Percentiles rank a stretch among this genome's conserved stretches.
phyloP scores from a whole-genome alignment of 176 grass and related monocot genomes.

The Elaeis guineensis region DNA sequence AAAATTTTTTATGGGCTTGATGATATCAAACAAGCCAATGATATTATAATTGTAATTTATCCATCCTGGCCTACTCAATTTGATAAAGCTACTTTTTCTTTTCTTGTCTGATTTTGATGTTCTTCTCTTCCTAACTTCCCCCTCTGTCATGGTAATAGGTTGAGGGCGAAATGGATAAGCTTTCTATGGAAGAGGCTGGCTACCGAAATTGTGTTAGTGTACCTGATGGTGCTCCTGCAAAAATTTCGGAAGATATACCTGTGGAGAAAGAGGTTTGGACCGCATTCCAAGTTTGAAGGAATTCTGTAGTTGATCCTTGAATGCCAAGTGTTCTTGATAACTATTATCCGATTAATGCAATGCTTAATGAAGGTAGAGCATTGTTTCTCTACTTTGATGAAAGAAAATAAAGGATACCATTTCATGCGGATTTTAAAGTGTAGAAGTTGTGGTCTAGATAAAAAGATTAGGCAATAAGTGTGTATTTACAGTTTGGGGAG shows the following conservation, averaged over 20 bases:
- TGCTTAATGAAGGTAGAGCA: no score
- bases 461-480: no score
- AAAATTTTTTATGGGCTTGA: slow-evolving; percentile 93
- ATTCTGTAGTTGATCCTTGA: slow-evolving; percentile 4
- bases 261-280: slow-evolving; percentile 45
- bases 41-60: slow-evolving; percentile 88
- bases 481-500: no score
- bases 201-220: slow-evolving; percentile 86
- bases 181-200: slow-evolving; percentile 94
- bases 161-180: slow-evolving; percentile 96
- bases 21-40: slow-evolving; percentile 56
- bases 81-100: slow-evolving; percentile 7
- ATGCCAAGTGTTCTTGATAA: slow-evolving; percentile 10
- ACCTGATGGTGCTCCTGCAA: slow-evolving; percentile 58
- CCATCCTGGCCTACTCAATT: slow-evolving; percentile 8
- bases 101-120: neutral
- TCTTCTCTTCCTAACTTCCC: slow-evolving; percentile 7
- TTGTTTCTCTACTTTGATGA: no score
- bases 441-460: no score
- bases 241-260: slow-evolving; percentile 40
- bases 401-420: no score
- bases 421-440: no score
- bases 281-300: slow-evolving; percentile 12
- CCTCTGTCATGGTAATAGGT: slow-evolving; percentile 35
- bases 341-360: no score